Base-by-base conservation (phyloP, 306 rosid genomes). In the Oxytropis ochrocephala region DNA sequence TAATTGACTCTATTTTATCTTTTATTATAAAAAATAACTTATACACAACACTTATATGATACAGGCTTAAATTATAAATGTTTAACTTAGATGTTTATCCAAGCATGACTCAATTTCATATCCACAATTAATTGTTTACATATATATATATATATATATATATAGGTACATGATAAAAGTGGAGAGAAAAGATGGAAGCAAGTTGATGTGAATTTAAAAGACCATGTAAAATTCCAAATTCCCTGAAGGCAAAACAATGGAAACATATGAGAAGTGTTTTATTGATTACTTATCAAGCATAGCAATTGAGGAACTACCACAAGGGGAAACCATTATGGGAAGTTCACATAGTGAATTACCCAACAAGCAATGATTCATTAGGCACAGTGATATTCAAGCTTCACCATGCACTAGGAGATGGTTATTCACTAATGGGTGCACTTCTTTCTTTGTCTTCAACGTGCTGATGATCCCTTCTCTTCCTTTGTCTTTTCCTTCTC, bases 361-460 rank as follows among this genome's bases (percentile, higher is more conserved):
- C 90, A 0, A 85, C 94, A 30, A 77, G 29, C 6, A 49, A 35
- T 63, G 2, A 9, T 5, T 70, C 88, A 44, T 67, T 66, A 11
- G 71, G 88, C 0, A 60, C 8, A 9, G 0, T 89, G 3, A 24
- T 89, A 39, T 82, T 86, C 42, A 78, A 78, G 58, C 79, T 84
- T 61, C 91, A 85, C 42, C 95, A 85, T 63, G 85, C 91, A 9
- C 89, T 85, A 51, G 95, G 89, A 5, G 91, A 88, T 83, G 94
- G 88, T 16, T 88, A 74, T 41, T 83, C 90, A 36, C 73, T 85
- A 1, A 85, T 88, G 96, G 84, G 85, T 52, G 79, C 85, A 60
- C 88, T 89, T 66, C 82, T 89, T 39, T 80, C 96, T 21, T 21
- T 86, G 80, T 57, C 73, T 84, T 0, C 80, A 69, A 56, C 72